phyloP scores from a whole-genome alignment of 2,329 filamentous ascomycete species.

The Talaromyces sp. region DNA sequence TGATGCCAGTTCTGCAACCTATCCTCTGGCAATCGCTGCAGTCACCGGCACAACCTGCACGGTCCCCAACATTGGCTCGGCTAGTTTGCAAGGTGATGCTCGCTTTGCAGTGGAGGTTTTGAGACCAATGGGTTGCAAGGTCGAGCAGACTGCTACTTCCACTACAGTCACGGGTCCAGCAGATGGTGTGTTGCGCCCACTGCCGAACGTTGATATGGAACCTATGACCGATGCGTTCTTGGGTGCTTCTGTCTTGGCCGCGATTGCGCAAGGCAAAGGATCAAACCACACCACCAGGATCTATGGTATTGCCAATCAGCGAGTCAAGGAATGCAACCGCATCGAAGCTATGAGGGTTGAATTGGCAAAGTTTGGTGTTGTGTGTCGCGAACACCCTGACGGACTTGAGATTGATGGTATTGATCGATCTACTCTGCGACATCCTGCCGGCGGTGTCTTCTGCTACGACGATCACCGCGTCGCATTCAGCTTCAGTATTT shows the following conservation, averaged over 20 bases:
- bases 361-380: conserved; percentile 86
- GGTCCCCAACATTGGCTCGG: conserved; percentile 89
- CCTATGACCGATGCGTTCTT: conserved; percentile 99
- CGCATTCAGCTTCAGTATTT: conserved; percentile 95
- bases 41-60: conserved; percentile 95
- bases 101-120: conserved; percentile 88
- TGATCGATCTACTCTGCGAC: conserved; percentile 46
- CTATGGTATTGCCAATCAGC: conserved; percentile 91
- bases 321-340: conserved; percentile 96
- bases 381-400: conserved; percentile 82
- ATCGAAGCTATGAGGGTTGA: conserved; percentile 94
- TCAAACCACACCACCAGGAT: conserved; percentile 67
- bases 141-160: conserved; percentile 75
- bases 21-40: conserved; percentile 87
- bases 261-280: conserved; percentile 69
- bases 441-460: conserved; percentile 65
- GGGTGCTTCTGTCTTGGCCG: conserved; percentile 86
- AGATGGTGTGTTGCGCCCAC: conserved; percentile 64
- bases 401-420: conserved; percentile 68
- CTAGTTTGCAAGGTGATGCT: conserved; percentile 89
- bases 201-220: conserved; percentile 92
- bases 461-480: conserved; percentile 98
- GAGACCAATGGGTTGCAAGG: conserved; percentile 85
- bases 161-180: conserved; percentile 91
- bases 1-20: conserved; percentile 95